Base-by-base conservation (phyloP, 2,329 filamentous ascomycete genomes). In the Aurifilum marmelostoma region DNA sequence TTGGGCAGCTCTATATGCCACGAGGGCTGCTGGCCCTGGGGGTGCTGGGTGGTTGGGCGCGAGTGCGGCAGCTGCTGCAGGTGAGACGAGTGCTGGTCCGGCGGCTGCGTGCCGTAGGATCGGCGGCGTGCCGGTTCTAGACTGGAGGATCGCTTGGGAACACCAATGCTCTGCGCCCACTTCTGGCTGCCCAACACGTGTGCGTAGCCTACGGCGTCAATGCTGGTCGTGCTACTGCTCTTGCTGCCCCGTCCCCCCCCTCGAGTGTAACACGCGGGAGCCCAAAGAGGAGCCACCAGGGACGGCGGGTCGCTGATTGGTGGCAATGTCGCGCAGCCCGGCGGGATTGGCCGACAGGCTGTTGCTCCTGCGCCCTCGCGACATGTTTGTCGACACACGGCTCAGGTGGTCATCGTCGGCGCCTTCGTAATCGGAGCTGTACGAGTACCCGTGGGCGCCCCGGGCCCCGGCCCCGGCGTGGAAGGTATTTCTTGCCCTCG, bases 341-440 rank as follows among this genome's bases (percentile, higher is more conserved):
- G 84, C 84, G 65, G 90, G 80, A 58, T 83, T 83, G 12, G 85
- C 92, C 39, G 69, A 71, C 56, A 65, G 47, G 82, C 92, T 95
- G 77, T 94, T 93, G 80, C 92, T 96, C 69, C 92, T 88, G 69
- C 90, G 88, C 18, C 88, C 87, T 63, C 87, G 84, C 27, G 87
- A 85, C 43, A 79, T 75, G 72, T 82, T 81, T 72, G 82, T 82
- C n/a, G 86, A 88, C 69, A 85, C 79, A 67, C 83, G 81, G 75
- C 83, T 86, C 24, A 83, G 79, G 72, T 87, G 79, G 72, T 87
- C 85, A 76, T 89, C 86, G 70, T 79, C 80, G n/a, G 78, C 79
- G 29, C 59, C 68, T 34, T 90, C 87, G 71, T 85, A 81, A 74
- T 89, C 88, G 61, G 87, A 89, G 76, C 86, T 89, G 78, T 88